Conservation (phyloP, 2,329 filamentous ascomycete species). For the Juglanconis sp. region DNA sequence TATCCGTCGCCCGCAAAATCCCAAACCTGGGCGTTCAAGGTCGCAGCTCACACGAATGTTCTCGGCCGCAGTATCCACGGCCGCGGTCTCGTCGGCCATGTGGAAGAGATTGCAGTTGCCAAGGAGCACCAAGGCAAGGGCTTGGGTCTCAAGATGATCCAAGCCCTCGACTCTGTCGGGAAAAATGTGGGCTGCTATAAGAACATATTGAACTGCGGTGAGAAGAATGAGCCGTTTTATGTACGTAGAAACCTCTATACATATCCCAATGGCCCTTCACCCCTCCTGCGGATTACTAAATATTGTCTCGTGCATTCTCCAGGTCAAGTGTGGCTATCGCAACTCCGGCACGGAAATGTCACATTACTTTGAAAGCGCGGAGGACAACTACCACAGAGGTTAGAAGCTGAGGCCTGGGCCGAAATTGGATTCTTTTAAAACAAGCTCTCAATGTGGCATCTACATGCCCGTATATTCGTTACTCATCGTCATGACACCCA, state of each 20-base stretch:
- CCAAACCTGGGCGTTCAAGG: background rate
- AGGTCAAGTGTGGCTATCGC: conserved; percentile 21
- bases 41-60: background rate
- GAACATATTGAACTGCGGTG: conserved; percentile 76
- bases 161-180: conserved; percentile 72
- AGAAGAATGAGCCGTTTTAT: conserved; percentile 77
- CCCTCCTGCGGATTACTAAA: background rate
- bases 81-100: conserved; percentile 69
- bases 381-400: conserved; percentile 15
- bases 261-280: background rate
- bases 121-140: conserved; percentile 81
- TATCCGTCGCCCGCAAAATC: too few relatives aligned
- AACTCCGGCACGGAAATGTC: conserved; percentile 19
- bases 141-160: conserved; percentile 71
- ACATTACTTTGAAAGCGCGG: conserved; percentile 16
- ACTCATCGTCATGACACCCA: background rate
- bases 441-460: background rate
- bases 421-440: background rate
- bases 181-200: conserved; percentile 75
- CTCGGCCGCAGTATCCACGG: conserved; percentile 53
- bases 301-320: background rate
- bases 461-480: background rate
- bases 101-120: conserved; percentile 80
- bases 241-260: conserved; percentile 18
- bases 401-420: background rate